phyloP scores from a whole-genome alignment of 2,329 filamentous ascomycete species.

The Aaosphaeria pasadenensis region DNA sequence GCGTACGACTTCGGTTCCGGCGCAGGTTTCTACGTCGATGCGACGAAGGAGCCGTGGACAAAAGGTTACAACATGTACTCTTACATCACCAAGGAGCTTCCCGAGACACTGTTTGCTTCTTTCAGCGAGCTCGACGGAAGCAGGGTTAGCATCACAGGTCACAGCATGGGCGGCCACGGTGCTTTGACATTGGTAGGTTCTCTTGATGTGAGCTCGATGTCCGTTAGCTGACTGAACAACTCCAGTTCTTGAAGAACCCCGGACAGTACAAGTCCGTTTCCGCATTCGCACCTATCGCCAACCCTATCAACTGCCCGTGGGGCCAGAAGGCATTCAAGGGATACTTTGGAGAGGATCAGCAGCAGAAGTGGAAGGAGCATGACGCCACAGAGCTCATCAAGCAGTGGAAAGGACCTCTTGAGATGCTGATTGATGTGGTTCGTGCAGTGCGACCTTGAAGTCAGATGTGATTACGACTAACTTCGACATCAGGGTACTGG shows the following conservation, averaged over 20 bases:
- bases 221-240: background rate
- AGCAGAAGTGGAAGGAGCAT: constrained; percentile 78
- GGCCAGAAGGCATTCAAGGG: constrained; percentile 92
- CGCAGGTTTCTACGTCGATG: constrained; percentile 93
- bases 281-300: constrained; percentile 86
- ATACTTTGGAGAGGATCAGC: constrained; percentile 75
- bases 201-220: background rate
- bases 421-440: constrained; percentile 84
- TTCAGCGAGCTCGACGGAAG: constrained; percentile 69
- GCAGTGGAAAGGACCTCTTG: constrained; percentile 68
- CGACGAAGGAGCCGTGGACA: constrained; percentile 69
- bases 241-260: constrained; percentile 80
- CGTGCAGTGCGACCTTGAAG: constrained; percentile 31
- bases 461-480: background rate
- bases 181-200: constrained; percentile 70
- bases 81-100: constrained; percentile 89
- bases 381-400: constrained; percentile 89
- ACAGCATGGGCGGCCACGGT: constrained; percentile 97
- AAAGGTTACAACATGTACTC: constrained; percentile 90
- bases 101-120: constrained; percentile 66
- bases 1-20: constrained; percentile 87
- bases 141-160: constrained; percentile 81
- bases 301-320: constrained; percentile 85
- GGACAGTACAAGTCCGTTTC: constrained; percentile 85
- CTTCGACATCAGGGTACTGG: constrained; percentile 65